A percentile compares a stretch with the other conserved stretches of the same genome.
Evolutionary conservation across 2,329 filamentous ascomycete species (phyloP).

Genomic region (Ophiocordyceps camponoti-leonardi): DNA sequence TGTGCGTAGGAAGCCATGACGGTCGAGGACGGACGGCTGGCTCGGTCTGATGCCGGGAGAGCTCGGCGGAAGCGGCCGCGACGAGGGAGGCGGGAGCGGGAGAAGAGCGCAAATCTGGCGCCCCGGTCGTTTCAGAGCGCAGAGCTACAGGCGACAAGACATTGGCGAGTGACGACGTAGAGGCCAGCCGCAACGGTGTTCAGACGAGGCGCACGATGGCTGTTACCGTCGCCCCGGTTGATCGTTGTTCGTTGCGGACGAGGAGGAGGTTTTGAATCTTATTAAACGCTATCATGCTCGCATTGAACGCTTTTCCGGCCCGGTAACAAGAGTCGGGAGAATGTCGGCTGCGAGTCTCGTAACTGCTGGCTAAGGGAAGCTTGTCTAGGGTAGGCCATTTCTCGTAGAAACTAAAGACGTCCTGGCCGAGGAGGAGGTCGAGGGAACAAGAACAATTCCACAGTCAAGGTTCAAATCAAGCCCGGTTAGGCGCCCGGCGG

Average conservation of each 20-base stretch:
- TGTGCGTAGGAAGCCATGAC: conserved; percentile 20
- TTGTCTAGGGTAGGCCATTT: too few relatives aligned
- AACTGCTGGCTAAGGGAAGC: too few relatives aligned
- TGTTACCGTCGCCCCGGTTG: not conserved
- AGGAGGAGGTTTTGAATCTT: not conserved
- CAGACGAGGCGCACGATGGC: not conserved
- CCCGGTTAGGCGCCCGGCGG: too few relatives aligned
- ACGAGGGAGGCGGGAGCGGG: not conserved
- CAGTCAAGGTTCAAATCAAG: too few relatives aligned
- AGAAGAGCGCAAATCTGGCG: not conserved
- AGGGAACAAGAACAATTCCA: too few relatives aligned
- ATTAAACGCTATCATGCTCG: not conserved
- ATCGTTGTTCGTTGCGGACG: not conserved
- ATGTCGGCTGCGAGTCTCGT: not conserved
- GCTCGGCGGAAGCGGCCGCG: not conserved
- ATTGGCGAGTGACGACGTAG: not conserved
- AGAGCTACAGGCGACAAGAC: not conserved
- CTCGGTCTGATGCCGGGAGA: not conserved
- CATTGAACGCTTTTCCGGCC: not conserved
- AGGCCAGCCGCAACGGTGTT: not conserved
- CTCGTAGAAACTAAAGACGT: too few relatives aligned
- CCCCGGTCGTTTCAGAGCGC: not conserved
- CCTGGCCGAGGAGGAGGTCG: too few relatives aligned
- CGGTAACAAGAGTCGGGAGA: not conserved
- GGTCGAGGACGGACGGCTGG: not conserved